These are phyloP conservation scores for Entophlyctis helioformis DNA, from an alignment of 192 early-diverging fungal genomes.

Conservation along the genomic window DNA sequence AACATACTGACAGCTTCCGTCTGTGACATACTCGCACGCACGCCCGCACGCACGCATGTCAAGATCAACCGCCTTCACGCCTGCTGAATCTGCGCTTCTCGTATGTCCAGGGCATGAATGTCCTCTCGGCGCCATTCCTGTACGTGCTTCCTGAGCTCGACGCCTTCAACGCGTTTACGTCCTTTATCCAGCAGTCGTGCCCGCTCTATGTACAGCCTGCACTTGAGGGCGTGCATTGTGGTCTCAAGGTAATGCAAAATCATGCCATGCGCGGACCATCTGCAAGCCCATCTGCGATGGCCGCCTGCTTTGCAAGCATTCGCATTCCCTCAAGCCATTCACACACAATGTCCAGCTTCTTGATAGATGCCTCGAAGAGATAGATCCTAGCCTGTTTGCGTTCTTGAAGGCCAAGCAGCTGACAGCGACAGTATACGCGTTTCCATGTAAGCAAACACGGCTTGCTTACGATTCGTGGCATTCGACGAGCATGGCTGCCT, in stretches of 20 bases:
- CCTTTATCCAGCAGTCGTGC: slow-evolving; percentile 76
- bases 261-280: slow-evolving; percentile 4
- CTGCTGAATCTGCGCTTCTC: slow-evolving; percentile 44
- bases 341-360: slow-evolving; percentile 44
- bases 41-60: not conserved
- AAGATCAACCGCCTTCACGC: slow-evolving; percentile 31
- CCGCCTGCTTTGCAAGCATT: too few species aligned
- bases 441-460: slow-evolving; percentile 56
- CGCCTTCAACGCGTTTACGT: slow-evolving; percentile 76
- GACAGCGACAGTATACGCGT: slow-evolving; percentile 73
- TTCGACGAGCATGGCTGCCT: not conserved
- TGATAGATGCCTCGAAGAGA: slow-evolving; percentile 61
- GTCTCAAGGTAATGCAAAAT: slow-evolving; percentile 52
- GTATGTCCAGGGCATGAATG: slow-evolving; percentile 96
- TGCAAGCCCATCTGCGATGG: too few species aligned
- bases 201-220: slow-evolving; percentile 89
- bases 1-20: not conserved
- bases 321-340: not conserved
- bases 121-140: slow-evolving; percentile 80
- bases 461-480: not conserved
- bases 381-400: slow-evolving; percentile 63
- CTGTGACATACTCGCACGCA: not conserved
- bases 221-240: slow-evolving; percentile 81
- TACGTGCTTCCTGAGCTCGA: slow-evolving; percentile 87
- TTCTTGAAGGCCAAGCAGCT: slow-evolving; percentile 60